Percentiles rank a stretch among this genome's conserved stretches.
Evolutionary conservation across 192 early-diverging fungal species (phyloP).

Genomic region (Coemansia asiatica): DNA sequence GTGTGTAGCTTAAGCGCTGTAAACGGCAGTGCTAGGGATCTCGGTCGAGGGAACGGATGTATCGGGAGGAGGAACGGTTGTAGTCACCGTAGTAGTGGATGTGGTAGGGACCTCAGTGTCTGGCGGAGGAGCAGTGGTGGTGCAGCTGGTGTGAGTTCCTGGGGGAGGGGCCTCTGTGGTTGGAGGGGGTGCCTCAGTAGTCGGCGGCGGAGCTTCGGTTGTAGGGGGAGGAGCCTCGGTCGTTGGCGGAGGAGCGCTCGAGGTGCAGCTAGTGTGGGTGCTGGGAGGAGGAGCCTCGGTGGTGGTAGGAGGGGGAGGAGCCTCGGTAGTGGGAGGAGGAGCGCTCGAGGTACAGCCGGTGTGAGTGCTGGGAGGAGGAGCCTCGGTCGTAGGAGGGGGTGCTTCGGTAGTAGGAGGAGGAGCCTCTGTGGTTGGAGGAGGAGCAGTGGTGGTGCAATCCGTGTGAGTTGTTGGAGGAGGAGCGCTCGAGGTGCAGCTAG

Average conservation of each 20-base stretch:
- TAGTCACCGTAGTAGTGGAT: conserved; percentile 40
- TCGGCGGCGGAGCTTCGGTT: neutral
- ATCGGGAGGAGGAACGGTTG: conserved; percentile 26
- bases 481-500: neutral
- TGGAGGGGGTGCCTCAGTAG: conserved; percentile 11
- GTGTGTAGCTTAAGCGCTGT: conserved; percentile 9
- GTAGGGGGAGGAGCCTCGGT: too few relatives aligned
- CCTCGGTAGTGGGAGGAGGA: neutral
- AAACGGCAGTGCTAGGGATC: conserved; percentile 7
- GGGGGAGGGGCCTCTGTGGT: conserved; percentile 15
- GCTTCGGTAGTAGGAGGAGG: conserved; percentile 11
- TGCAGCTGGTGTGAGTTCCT: neutral
- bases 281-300: conserved; percentile 9
- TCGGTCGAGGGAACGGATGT: conserved; percentile 27
- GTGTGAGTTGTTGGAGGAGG: conserved; percentile 10
- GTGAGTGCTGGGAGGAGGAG: too few relatives aligned
- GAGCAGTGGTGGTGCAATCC: too few relatives aligned
- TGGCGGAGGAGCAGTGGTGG: neutral
- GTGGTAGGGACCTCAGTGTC: conserved; percentile 13
- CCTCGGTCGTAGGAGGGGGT: too few relatives aligned
- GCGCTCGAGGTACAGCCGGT: too few relatives aligned
- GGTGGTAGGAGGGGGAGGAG: neutral
- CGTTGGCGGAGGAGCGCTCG: too few relatives aligned
- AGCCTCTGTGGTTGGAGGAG: conserved; percentile 4
- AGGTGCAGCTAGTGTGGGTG: too few relatives aligned